phyloP scores from a whole-genome alignment of 2,329 filamentous ascomycete genomes.

The Dactylella cylindrospora region DNA sequence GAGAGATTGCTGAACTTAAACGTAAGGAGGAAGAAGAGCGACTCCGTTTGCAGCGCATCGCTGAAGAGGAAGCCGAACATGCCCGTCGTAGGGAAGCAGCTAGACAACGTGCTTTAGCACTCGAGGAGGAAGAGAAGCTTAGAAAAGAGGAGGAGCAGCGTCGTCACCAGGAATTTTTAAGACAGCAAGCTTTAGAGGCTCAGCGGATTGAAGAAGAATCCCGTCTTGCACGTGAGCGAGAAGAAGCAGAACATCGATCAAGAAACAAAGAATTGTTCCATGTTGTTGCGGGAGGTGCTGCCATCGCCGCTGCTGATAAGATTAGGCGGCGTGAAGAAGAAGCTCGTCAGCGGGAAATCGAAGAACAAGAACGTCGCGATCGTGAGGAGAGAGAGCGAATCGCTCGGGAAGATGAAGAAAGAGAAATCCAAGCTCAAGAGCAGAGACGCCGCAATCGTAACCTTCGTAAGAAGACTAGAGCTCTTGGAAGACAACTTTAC shows the following conservation, averaged over 20 bases:
- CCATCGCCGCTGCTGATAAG: slow-evolving; percentile 34
- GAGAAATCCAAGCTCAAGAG: slow-evolving; percentile 5
- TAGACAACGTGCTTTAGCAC: slow-evolving; percentile 28
- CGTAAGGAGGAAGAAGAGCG: slow-evolving; percentile 36
- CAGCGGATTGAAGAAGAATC: slow-evolving; percentile 21
- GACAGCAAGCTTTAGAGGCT: slow-evolving; percentile 36
- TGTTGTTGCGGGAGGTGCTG: slow-evolving; percentile 33
- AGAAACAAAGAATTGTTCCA: slow-evolving; percentile 30
- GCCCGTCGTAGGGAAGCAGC: slow-evolving; percentile 28
- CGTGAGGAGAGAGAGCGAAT: slow-evolving; percentile 25
- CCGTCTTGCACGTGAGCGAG: slow-evolving; percentile 22
- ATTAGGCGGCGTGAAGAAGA: slow-evolving; percentile 23
- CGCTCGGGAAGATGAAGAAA: slow-evolving; percentile 18
- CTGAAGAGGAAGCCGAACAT: slow-evolving; percentile 34
- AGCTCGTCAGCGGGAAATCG: slow-evolving; percentile 20
- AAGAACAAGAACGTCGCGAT: slow-evolving; percentile 21
- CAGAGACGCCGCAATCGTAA: slow-evolving; percentile 26
- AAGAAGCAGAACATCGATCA: slow-evolving; percentile 26
- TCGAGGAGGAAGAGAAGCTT: slow-evolving; percentile 27
- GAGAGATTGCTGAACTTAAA: slow-evolving; percentile 26
- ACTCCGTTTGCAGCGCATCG: slow-evolving; percentile 30
- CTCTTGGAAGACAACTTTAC: slow-evolving; percentile 26
- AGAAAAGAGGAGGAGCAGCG: slow-evolving; percentile 24
- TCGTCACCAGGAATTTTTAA: slow-evolving; percentile 36
- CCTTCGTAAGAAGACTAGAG: slow-evolving; percentile 29